Conservation (phyloP, 2,329 filamentous ascomycete genomes). For the Xylogone sp. region DNA sequence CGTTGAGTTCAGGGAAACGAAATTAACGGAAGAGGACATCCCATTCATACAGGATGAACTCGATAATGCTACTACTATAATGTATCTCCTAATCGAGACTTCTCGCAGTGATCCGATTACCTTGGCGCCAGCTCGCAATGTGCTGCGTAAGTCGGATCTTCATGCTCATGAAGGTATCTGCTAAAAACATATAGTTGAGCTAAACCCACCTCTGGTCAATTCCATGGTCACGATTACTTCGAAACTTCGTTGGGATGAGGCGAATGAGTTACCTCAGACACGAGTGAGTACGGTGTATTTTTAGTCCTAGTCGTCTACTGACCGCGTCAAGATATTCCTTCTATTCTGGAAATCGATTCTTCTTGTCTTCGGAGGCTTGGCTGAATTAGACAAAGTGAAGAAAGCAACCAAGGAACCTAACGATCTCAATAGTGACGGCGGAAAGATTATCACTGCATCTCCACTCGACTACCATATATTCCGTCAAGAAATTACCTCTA, state of each 20-base stretch:
- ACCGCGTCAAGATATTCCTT: conserved; percentile 60
- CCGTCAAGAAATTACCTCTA: conserved; percentile 93
- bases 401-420: conserved; percentile 58
- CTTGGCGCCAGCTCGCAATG: conserved; percentile 32
- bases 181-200: conserved; percentile 35
- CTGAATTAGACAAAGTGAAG: conserved; percentile 72
- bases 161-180: background rate
- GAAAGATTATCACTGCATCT: conserved; percentile 80
- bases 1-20: conserved; percentile 29
- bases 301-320: background rate
- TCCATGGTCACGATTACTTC: conserved; percentile 68
- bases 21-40: conserved; percentile 27
- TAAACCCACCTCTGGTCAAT: conserved; percentile 66
- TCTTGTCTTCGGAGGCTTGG: conserved; percentile 76
- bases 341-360: conserved; percentile 91
- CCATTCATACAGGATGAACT: conserved; percentile 50
- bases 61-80: conserved; percentile 59
- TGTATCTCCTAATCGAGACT: conserved; percentile 58
- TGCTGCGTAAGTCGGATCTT: conserved; percentile 44
- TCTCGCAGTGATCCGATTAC: conserved; percentile 48
- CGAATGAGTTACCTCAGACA: conserved; percentile 57
- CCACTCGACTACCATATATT: conserved; percentile 96
- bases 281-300: conserved; percentile 46
- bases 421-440: conserved; percentile 42
- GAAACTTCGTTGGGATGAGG: conserved; percentile 70